Evolutionary conservation across 2,329 filamentous ascomycete genomes (phyloP).

Genomic region (Aspergillus glaucus): DNA sequence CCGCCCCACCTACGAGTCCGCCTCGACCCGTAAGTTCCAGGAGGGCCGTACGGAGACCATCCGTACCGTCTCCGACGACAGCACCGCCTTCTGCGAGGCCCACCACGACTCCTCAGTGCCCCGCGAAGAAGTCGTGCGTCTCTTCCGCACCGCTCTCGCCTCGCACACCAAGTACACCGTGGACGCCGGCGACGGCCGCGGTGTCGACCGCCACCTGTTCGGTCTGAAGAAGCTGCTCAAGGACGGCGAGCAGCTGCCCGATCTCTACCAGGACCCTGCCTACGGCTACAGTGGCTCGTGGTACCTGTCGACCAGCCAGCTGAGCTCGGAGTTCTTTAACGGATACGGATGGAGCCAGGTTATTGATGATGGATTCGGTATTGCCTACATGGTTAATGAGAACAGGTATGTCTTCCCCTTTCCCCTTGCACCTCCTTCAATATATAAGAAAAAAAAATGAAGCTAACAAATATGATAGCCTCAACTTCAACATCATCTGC

Average conservation of each 20-base stretch:
- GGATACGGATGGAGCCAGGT: slow-evolving; percentile 99
- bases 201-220: slow-evolving; percentile 94
- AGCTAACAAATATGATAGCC: slow-evolving; percentile 44
- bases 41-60: slow-evolving; percentile 95
- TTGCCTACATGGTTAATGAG: slow-evolving; percentile 99
- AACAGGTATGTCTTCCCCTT: slow-evolving; percentile 58
- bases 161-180: slow-evolving; percentile 86
- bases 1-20: slow-evolving; percentile 95
- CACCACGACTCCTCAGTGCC: slow-evolving; percentile 66
- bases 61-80: slow-evolving; percentile 84
- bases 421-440: background rate
- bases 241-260: slow-evolving; percentile 72
- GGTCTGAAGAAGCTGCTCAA: slow-evolving; percentile 86
- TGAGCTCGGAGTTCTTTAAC: slow-evolving; percentile 96
- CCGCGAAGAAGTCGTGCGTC: slow-evolving; percentile 59
- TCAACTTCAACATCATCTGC: slow-evolving; percentile 97
- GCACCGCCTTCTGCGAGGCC: slow-evolving; percentile 79
- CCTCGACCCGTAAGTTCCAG: slow-evolving; percentile 90
- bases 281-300: slow-evolving; percentile 78
- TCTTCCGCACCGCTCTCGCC: slow-evolving; percentile 76
- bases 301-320: slow-evolving; percentile 82
- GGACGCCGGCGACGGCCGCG: slow-evolving; percentile 83
- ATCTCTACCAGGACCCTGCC: slow-evolving; percentile 80
- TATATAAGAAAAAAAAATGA: background rate
- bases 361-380: slow-evolving; percentile 89